phyloP scores from a whole-genome alignment of 106 monocot species.

The Narthecium ossifragum region DNA sequence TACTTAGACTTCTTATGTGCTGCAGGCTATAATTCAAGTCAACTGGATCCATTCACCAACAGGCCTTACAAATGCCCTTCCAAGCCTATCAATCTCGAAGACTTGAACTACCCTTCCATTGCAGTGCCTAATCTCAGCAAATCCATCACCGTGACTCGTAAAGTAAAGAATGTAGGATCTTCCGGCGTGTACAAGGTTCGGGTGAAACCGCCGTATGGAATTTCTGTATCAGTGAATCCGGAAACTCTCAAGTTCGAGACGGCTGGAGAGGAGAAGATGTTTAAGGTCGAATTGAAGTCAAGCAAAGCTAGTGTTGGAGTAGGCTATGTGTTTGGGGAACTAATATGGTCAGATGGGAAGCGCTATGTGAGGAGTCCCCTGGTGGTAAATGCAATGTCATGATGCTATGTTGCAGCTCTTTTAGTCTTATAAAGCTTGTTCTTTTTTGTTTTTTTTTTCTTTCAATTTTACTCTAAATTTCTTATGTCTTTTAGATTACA shows the following conservation, averaged over 20 bases:
- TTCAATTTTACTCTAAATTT: neutral
- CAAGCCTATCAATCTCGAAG: slow-evolving; percentile 8
- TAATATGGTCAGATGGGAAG: slow-evolving; percentile 38
- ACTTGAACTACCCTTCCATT: slow-evolving; percentile 80
- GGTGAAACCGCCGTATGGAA: slow-evolving; percentile 16
- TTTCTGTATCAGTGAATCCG: slow-evolving; percentile 38
- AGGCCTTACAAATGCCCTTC: slow-evolving; percentile 25
- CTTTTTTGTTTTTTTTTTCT: neutral
- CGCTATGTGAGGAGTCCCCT: slow-evolving; percentile 28
- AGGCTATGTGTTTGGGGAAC: slow-evolving; percentile 25
- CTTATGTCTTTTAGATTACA: neutral
- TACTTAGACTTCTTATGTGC: neutral
- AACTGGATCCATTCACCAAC: slow-evolving; percentile 8
- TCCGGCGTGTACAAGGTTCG: slow-evolving; percentile 41
- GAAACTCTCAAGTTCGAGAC: slow-evolving; percentile 23
- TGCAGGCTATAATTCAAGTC: too few species aligned
- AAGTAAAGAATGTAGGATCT: slow-evolving; percentile 50
- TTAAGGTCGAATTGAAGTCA: slow-evolving; percentile 20
- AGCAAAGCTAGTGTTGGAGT: neutral
- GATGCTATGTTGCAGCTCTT: neutral
- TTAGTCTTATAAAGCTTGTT: neutral
- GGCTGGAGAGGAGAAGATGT: slow-evolving; percentile 45
- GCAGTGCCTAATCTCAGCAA: slow-evolving; percentile 9
- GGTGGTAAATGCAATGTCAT: slow-evolving; percentile 11
- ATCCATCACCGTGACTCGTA: slow-evolving; percentile 26